Conservation (phyloP, 495 filamentous ascomycete species). For the Lasiosphaeria ovina region DNA sequence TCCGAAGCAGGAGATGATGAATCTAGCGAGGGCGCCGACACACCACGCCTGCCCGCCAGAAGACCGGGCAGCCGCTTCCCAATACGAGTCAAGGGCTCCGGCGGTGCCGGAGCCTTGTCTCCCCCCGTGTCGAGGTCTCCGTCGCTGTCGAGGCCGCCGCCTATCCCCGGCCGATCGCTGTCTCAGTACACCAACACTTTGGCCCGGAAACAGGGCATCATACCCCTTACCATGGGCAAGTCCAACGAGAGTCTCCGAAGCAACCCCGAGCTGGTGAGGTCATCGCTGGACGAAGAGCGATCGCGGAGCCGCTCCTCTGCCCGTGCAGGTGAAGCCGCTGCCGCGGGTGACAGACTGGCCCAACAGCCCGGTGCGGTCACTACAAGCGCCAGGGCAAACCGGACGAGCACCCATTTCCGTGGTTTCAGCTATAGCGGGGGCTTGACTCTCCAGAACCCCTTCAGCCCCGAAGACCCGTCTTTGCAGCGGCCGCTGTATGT, state of each 20-base stretch:
- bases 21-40: conserved; percentile 63
- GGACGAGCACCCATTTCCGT: conserved; percentile 66
- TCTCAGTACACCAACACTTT: conserved; percentile 60
- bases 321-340: neutral
- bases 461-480: conserved; percentile 55
- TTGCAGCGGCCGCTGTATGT: conserved; percentile 54
- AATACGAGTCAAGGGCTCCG: conserved; percentile 63
- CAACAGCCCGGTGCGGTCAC: neutral
- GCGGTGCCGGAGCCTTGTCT: conserved; percentile 17
- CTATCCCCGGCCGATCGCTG: conserved; percentile 67
- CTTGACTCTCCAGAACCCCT: conserved; percentile 55
- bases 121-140: conserved; percentile 19
- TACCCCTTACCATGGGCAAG: conserved; percentile 62
- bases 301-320: conserved; percentile 14
- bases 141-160: conserved; percentile 60
- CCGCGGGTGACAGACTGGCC: neutral
- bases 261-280: conserved; percentile 71
- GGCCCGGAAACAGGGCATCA: conserved; percentile 61
- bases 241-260: conserved; percentile 71
- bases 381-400: conserved; percentile 37
- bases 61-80: conserved; percentile 75
- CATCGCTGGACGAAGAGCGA: conserved; percentile 52
- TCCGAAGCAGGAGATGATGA: conserved; percentile 49
- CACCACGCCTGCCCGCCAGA: conserved; percentile 64
- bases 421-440: conserved; percentile 64